Percentiles rank a stretch among this genome's conserved stretches.
Evolutionary conservation across 2,329 filamentous ascomycete species (phyloP).

Genomic region (Aspergillus pseudotamarii): DNA sequence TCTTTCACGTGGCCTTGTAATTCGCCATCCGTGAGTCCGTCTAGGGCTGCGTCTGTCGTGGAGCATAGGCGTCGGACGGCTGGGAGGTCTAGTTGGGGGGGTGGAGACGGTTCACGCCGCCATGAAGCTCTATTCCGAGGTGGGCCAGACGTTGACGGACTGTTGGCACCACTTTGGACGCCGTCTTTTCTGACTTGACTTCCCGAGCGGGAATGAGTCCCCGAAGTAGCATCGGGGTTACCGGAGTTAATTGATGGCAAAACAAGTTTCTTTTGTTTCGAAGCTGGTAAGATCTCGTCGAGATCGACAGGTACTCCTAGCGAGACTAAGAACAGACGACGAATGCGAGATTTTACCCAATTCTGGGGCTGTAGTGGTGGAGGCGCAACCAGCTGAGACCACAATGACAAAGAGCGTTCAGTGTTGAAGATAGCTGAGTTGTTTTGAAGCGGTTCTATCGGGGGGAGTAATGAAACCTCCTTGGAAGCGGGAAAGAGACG

Average conservation of each 20-base stretch:
- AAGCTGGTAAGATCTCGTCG: conserved; percentile 94
- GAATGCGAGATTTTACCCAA: conserved; percentile 95
- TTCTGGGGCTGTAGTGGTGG: conserved; percentile 94
- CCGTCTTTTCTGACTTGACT: conserved; percentile 37
- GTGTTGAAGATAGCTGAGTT: conserved; percentile 72
- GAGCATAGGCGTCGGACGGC: conserved; percentile 76
- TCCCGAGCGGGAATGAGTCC: conserved; percentile 49
- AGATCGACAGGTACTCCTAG: conserved; percentile 94
- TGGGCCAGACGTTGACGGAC: conserved; percentile 29
- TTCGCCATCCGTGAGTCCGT: conserved; percentile 77
- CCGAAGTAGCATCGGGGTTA: conserved; percentile 59
- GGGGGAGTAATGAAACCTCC: conserved; percentile 36
- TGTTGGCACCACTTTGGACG: conserved; percentile 27
- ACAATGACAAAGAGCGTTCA: conserved; percentile 83
- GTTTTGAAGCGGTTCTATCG: conserved; percentile 45
- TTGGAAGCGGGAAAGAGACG: conserved; percentile 48
- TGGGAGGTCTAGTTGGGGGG: conserved; percentile 77
- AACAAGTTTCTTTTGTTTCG: conserved; percentile 96
- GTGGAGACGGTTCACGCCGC: conserved; percentile 60
- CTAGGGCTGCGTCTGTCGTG: conserved; percentile 81
- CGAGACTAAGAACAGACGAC: conserved; percentile 91
- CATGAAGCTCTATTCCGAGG: conserved; percentile 34
- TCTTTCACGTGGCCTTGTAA: conserved; percentile 70
- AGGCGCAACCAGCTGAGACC: conserved; percentile 94
- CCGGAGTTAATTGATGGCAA: conserved; percentile 74